Conservation (phyloP, 176 grass and related monocot genomes). For the Calamus simplicifolius region DNA sequence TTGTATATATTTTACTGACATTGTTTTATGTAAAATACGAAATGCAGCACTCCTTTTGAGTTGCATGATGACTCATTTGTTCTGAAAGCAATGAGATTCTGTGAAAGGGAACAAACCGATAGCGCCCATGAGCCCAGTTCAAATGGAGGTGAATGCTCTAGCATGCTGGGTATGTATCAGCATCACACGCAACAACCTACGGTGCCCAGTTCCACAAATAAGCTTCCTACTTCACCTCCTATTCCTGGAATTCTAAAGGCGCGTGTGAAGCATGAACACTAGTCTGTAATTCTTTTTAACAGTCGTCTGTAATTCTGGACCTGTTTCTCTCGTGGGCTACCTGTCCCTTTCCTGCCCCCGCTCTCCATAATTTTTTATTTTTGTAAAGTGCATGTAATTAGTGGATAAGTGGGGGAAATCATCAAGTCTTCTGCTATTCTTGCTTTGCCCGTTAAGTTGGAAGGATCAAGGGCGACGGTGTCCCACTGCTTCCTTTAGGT, state of each 20-base stretch:
- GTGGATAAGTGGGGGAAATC: constrained; percentile 23
- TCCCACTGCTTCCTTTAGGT: neutral
- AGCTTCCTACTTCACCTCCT: constrained; percentile 49
- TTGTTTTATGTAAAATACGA: constrained; percentile 4
- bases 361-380: neutral
- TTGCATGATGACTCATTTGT: constrained; percentile 87
- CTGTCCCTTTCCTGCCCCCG: constrained; percentile 12
- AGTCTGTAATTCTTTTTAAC: constrained; percentile 22
- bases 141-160: constrained; percentile 51
- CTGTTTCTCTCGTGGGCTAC: constrained; percentile 10
- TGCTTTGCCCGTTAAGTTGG: constrained; percentile 25
- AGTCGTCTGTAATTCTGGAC: constrained; percentile 23
- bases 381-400: constrained; percentile 64
- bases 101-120: constrained; percentile 39
- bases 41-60: constrained; percentile 88
- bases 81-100: constrained; percentile 74
- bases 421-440: constrained; percentile 18
- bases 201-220: constrained; percentile 33
- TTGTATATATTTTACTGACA: neutral
- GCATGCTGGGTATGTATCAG: constrained; percentile 47
- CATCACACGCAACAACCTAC: constrained; percentile 36
- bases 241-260: constrained; percentile 94
- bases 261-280: constrained; percentile 82
- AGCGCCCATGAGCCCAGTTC: constrained; percentile 22
- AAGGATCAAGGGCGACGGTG: constrained; percentile 19